Conservation (phyloP, 1,284 basidiomycete genomes). For the Rhodotorula sp. region DNA sequence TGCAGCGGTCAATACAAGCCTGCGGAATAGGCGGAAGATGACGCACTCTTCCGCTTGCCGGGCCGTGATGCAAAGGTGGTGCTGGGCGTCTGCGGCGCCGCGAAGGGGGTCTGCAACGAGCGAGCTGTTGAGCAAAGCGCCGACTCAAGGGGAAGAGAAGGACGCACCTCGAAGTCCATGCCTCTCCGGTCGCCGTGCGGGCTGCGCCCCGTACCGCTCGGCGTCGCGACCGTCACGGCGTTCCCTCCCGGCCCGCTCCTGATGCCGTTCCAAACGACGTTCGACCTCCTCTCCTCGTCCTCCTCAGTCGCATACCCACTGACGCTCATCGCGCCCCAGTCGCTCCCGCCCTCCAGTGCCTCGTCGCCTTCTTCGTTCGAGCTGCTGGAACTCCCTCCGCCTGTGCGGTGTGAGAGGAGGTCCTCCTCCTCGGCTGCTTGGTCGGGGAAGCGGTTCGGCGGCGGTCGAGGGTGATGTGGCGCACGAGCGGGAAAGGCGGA, state of each 20-base stretch:
- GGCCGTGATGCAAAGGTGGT: constrained; percentile 17
- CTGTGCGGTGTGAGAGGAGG: constrained; percentile 3
- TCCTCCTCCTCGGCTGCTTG: constrained; percentile 17
- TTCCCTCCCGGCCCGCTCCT: constrained; percentile 22
- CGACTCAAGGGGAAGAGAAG: too few species aligned
- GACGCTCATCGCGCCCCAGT: constrained; percentile 36
- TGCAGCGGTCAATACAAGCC: not conserved
- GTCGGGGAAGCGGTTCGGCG: constrained; percentile 40
- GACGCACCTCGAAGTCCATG: constrained; percentile 37
- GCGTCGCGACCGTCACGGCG: constrained; percentile 2
- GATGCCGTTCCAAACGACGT: constrained; percentile 39
- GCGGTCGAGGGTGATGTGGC: not conserved
- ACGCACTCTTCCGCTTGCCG: constrained; percentile 41
- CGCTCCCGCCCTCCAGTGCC: constrained; percentile 24
- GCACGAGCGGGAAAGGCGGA: not conserved
- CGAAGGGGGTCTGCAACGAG: constrained; percentile 11
- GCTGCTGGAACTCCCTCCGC: constrained; percentile 10
- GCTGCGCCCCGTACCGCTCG: constrained; percentile 18
- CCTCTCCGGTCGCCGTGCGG: constrained; percentile 11
- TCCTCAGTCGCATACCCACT: constrained; percentile 33
- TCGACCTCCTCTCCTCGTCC: constrained; percentile 26
- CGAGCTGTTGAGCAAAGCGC: not conserved
- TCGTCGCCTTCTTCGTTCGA: constrained; percentile 18
- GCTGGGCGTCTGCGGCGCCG: constrained; percentile 28
- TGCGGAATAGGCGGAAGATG: not conserved